Conservation (phyloP, 2,329 filamentous ascomycete genomes). For the Calonectria multiphialidica region DNA sequence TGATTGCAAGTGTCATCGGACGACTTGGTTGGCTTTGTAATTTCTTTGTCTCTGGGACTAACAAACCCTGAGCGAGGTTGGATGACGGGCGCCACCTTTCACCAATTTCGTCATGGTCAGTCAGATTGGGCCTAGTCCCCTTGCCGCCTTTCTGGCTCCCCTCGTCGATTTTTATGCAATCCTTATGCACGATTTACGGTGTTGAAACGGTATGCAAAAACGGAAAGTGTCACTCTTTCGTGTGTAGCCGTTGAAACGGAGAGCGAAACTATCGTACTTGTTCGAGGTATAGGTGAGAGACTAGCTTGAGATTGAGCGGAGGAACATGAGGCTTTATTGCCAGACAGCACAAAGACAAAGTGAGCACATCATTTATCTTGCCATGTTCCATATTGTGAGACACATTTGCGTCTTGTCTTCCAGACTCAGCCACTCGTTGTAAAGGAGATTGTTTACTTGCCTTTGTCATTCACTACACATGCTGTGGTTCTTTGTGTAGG, state of each 20-base stretch:
- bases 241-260: neutral
- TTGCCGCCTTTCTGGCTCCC: neutral
- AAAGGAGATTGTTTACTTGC: too few species aligned
- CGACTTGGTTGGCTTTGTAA: neutral
- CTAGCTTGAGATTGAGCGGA: neutral
- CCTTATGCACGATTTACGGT: neutral
- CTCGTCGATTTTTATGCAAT: neutral
- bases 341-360: too few species aligned
- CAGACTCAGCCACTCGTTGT: too few species aligned
- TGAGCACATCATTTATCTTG: too few species aligned
- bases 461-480: too few species aligned
- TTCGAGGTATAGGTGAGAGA: neutral
- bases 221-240: neutral
- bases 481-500: too few species aligned
- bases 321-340: too few species aligned
- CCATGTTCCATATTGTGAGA: too few species aligned
- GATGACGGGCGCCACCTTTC: neutral
- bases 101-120: neutral
- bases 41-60: neutral
- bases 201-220: neutral
- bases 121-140: slow-evolving; percentile 1
- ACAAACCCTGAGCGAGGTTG: slow-evolving; percentile 1
- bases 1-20: neutral
- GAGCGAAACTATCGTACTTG: neutral
- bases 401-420: too few species aligned